Evolutionary conservation across 2,329 filamentous ascomycete species (phyloP), one percentile per base, ranked within the genome.

Genomic region (Xylariales sp.): DNA sequence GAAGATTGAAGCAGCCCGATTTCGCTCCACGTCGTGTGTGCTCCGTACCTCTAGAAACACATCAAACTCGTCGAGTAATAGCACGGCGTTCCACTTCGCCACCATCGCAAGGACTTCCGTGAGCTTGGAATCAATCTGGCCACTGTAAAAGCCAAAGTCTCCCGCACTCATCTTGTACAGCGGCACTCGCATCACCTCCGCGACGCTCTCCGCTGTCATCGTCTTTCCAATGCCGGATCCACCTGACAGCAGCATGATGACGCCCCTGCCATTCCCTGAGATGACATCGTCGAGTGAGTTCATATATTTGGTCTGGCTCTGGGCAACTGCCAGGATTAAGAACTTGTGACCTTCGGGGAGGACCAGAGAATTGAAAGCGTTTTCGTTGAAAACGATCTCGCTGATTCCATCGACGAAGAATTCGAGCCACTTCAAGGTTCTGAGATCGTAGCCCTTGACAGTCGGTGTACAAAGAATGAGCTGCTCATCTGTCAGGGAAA

Each of bases 311-410:
- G n/a, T n/a, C n/a, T n/a, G n/a, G n/a, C n/a, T n/a, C n/a, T n/a
- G n/a, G n/a, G n/a, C n/a, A n/a, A n/a, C n/a, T n/a, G n/a, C n/a
- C n/a, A n/a, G n/a, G n/a, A n/a, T n/a, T n/a, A n/a, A n/a, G n/a
- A n/a, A n/a, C n/a, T n/a, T n/a, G n/a, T n/a, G n/a, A n/a, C n/a
- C n/a, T n/a, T n/a, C n/a, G n/a, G n/a, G n/a, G n/a, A 95, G 71
- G 1, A 95, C 88, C 21, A 95, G 71, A 0, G 84, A 89, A 37
- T 86, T 79, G 63, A 93, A 95, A 0, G 89, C 89, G 11, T 80
- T 74, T 31, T 86, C 79, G 54, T 95, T 91, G 86, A 86, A 95
- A 25, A 81, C 74, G 47, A 95, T 91, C 4, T 94, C 85, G 32
- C 78, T 76, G 47, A 95, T 76, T 1, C 83, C 82, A 0, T 84